Base-by-base conservation (phyloP, 2,329 filamentous ascomycete species). In the Geoglossum cookeanum region DNA sequence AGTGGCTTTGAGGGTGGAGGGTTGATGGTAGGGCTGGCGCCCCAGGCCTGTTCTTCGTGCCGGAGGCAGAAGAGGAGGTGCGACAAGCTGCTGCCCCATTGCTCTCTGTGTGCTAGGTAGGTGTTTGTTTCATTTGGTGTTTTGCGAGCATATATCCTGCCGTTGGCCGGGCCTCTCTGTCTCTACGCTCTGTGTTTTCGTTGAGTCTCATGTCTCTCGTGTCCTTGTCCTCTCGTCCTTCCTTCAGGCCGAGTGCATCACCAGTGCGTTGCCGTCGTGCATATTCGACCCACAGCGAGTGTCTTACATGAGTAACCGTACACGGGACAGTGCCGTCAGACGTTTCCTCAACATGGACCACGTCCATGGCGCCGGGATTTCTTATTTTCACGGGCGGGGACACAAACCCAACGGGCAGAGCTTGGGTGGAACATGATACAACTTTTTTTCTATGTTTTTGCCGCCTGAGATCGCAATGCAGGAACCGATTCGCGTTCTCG, bases 61-160 rank as follows among this genome's bases (percentile, higher is more conserved):
- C 15, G 47, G 44, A 57, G 42, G 59, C 62, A 9, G 60, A 64
- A 62, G 54, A 58, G 60, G 32, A 59, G 58, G 58, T 62, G 61
- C 45, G 56, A 62, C 47, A 62, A 62, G 27, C 48, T 51, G 6
- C 49, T 61, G 15, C 61, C 60, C 42, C 29, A 37, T n/a, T 55
- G 53, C 53, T 55, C 53, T 6, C 27, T 55, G 35, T 55, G 53
- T 39, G 42, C 42, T 45, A 55, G 53, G 53, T 55, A 9, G 42
- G 53, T 55, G 3, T 15, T 45, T 30, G 8, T 11, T 52, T 11
- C 15, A n/a, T 4, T 42, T 42, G 1, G 9, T 42, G 13, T 42
- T 42, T 42, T 42, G 15, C 15, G 9, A 15, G 22, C 33, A 15
- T 49, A 15, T 49, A 49, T 29, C n/a, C 22, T 30, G 9, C 5